Evolutionary conservation across 176 grass and related monocot species (phyloP).

Genomic region (Oryza glaberrima): DNA sequence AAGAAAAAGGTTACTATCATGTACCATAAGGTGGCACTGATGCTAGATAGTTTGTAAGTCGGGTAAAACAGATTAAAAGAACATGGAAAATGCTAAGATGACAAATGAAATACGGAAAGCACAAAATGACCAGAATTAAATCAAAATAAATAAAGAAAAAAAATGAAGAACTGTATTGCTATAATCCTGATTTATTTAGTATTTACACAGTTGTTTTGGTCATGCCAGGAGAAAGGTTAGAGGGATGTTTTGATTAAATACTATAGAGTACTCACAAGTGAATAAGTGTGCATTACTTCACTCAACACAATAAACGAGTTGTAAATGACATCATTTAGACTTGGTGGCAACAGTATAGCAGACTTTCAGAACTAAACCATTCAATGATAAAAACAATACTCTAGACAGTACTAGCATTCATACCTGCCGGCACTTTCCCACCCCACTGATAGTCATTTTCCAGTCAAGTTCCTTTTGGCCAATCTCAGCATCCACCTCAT

Average conservation of each 20-base stretch:
- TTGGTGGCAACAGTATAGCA: constrained; percentile 22
- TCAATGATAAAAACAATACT: constrained; percentile 16
- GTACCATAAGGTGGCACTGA: constrained; percentile 13
- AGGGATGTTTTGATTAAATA: constrained; percentile 9
- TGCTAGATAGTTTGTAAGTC: constrained; percentile 1
- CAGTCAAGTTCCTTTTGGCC: constrained; percentile 92
- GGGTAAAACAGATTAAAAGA: constrained; percentile 9
- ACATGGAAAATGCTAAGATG: constrained; percentile 15
- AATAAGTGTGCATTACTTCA: constrained; percentile 5
- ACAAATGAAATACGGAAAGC: constrained; percentile 6
- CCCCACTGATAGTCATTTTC: constrained; percentile 96
- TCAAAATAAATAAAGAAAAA: background rate
- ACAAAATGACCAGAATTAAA: constrained; percentile 24
- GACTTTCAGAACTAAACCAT: constrained; percentile 31
- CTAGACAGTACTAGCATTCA: constrained; percentile 10
- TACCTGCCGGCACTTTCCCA: constrained; percentile 98
- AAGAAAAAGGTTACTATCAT: constrained; percentile 14
- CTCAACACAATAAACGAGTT: constrained; percentile 6
- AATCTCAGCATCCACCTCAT: constrained; percentile 95
- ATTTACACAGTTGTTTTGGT: background rate
- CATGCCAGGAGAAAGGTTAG: constrained; percentile 24
- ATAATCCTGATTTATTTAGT: background rate
- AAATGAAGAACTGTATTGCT: constrained; percentile 7
- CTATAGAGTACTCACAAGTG: constrained; percentile 14
- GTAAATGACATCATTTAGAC: constrained; percentile 20